These are phyloP conservation scores for Pyrenula massariospora DNA, from an alignment of 495 filamentous ascomycete genomes.

Conservation along the genomic window DNA sequence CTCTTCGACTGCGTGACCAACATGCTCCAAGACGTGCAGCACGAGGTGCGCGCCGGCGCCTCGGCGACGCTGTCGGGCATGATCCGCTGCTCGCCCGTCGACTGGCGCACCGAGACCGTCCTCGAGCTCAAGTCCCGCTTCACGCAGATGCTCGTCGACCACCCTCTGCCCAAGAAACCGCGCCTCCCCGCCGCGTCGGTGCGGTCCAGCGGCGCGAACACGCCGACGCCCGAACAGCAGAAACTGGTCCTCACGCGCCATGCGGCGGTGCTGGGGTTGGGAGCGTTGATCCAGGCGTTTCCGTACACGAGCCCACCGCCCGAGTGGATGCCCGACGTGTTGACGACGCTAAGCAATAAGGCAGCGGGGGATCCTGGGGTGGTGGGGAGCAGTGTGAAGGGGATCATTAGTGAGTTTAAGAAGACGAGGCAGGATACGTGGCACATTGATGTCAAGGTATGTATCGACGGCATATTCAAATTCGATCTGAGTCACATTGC, in stretches of 20 bases:
- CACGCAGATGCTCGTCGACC: constrained; percentile 58
- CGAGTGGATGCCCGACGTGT: constrained; percentile 82
- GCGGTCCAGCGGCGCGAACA: constrained; percentile 48
- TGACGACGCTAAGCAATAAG: constrained; percentile 73
- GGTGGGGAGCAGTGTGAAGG: constrained; percentile 96
- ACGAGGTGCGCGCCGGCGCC: constrained; percentile 91
- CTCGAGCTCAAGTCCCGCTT: constrained; percentile 65
- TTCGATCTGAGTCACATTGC: too few species aligned
- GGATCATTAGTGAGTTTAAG: constrained; percentile 92
- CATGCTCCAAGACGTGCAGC: constrained; percentile 87
- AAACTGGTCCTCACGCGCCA: constrained; percentile 72
- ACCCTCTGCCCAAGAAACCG: constrained; percentile 75
- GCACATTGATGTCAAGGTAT: constrained; percentile 95
- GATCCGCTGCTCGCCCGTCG: constrained; percentile 91
- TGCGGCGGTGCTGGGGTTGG: constrained; percentile 84
- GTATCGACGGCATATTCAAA: too few species aligned
- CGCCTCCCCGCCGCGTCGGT: constrained; percentile 18
- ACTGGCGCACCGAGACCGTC: constrained; percentile 66
- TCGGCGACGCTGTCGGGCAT: constrained; percentile 88
- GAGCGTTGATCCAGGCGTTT: constrained; percentile 90
- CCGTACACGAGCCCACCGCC: constrained; percentile 91
- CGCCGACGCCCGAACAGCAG: constrained; percentile 74
- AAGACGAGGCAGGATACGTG: constrained; percentile 99
- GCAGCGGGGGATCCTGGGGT: constrained; percentile 83
- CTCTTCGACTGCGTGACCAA: constrained; percentile 83